Base-by-base conservation (phyloP, 2,329 filamentous ascomycete species). In the Epichloe bromicola region DNA sequence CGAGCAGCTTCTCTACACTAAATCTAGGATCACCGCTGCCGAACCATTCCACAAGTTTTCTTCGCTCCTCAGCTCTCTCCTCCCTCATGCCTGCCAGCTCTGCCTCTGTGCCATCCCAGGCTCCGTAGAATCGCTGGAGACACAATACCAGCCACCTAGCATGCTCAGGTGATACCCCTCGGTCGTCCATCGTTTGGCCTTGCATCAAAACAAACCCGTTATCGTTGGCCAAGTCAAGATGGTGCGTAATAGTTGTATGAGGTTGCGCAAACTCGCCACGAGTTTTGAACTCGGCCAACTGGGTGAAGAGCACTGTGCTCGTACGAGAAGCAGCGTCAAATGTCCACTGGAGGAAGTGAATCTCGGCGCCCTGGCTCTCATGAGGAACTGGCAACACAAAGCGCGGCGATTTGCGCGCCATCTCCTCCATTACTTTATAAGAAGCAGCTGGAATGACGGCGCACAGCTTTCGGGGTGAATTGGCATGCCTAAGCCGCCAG, bases 341-440 rank as follows among this genome's bases (percentile, higher is more conserved):
- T 0, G 86, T 86, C 88, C 94, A 98, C 69, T 98, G 91, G 55
- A 98, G 70, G 67, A 95, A 95, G 69, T 98, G 93, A 44, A 98
- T 89, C 67, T 97, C 93, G 45, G 89, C 88, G 48, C 87, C 88
- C 57, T 74, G 73, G 23, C 67, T 70, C 45, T 70, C 69, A 67
- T 78, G 86, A 57, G 86, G 86, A 6, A 97, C 77, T 0, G 93
- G 93, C 1, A 98, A 79, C 51, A 98, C 84, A 70, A 98, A 98
- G 59, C 89, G 84, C 14, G 93, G 93, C 65, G 91, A 80, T 48
- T 73, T 73, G 56, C 80, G 81, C 14, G 90, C 93, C 2, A 82
- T 80, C 0, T 70, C 65, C 55, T 84, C 80, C 63, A 98, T 88
- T 48, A 79, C 74, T 36, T 72, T 65, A 71, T 90, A 97, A n/a